Evolutionary conservation across 2,329 filamentous ascomycete genomes (phyloP).

Genomic region (Pseudogymnoascus sp.): DNA sequence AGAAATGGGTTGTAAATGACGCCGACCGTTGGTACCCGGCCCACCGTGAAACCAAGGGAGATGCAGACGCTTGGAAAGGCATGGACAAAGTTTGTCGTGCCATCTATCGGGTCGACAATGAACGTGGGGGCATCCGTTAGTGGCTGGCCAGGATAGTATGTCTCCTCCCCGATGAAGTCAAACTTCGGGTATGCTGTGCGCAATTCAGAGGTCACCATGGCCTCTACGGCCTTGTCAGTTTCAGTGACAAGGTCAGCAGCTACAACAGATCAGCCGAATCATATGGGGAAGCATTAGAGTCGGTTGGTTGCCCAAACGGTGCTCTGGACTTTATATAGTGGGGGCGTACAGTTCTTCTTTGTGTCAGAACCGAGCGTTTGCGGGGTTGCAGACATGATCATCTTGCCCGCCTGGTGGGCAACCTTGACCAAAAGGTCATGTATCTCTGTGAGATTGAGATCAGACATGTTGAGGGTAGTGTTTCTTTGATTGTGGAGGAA

Average conservation of each 20-base stretch:
- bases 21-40: constrained; percentile 56
- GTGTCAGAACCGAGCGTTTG: constrained; percentile 49
- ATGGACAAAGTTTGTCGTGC: constrained; percentile 76
- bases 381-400: constrained; percentile 57
- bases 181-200: constrained; percentile 46
- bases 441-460: constrained; percentile 53
- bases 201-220: constrained; percentile 50
- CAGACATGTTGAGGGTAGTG: constrained; percentile 37
- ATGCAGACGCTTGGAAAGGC: constrained; percentile 68
- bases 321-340: background rate
- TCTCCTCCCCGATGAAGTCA: constrained; percentile 70
- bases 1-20: constrained; percentile 77
- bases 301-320: background rate
- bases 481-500: background rate
- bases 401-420: constrained; percentile 56
- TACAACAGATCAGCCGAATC: constrained; percentile 26
- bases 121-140: constrained; percentile 66
- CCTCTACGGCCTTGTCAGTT: constrained; percentile 59
- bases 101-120: constrained; percentile 76
- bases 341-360: constrained; percentile 52
- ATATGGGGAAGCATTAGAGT: background rate
- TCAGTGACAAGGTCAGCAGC: constrained; percentile 64
- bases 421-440: constrained; percentile 54
- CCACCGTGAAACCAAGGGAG: constrained; percentile 64
- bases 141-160: constrained; percentile 58